A percentile compares a stretch with the other conserved stretches of the same genome.
These are phyloP conservation scores for Salix arbutifolia DNA, from an alignment of 345 rosid genomes.

Conservation along the genomic window DNA sequence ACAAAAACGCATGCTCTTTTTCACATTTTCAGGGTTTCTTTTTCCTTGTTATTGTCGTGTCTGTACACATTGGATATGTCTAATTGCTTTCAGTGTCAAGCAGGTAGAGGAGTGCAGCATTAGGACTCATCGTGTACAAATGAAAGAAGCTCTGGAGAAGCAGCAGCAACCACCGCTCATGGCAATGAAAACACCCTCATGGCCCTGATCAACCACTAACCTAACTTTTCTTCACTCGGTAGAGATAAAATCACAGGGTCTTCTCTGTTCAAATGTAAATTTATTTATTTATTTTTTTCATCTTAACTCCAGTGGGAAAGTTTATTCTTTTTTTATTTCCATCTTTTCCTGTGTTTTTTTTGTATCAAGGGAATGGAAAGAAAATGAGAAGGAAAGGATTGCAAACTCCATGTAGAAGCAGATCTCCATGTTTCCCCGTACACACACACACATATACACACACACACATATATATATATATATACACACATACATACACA, in stretches of 20 bases:
- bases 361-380: conserved; percentile 19
- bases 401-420: conserved; percentile 16
- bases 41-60: background rate
- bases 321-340: conserved; percentile 16
- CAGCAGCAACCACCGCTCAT: conserved; percentile 25
- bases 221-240: conserved; percentile 30
- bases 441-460: too few species aligned
- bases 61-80: background rate
- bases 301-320: conserved; percentile 11
- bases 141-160: conserved; percentile 45
- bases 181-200: conserved; percentile 22
- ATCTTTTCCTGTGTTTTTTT: conserved; percentile 15
- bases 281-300: conserved; percentile 9
- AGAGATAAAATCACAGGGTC: conserved; percentile 8
- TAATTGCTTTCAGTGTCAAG: conserved; percentile 6
- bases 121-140: conserved; percentile 58
- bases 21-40: background rate
- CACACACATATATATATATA: too few species aligned
- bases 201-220: conserved; percentile 26
- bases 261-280: conserved; percentile 34
- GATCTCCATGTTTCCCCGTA: background rate
- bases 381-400: conserved; percentile 22
- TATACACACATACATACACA: too few species aligned
- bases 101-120: conserved; percentile 30
- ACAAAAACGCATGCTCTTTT: background rate